Evolutionary conservation across 2,329 filamentous ascomycete species (phyloP), one percentile per base, ranked within the genome.

Genomic region (Colletotrichum tropicicola): DNA sequence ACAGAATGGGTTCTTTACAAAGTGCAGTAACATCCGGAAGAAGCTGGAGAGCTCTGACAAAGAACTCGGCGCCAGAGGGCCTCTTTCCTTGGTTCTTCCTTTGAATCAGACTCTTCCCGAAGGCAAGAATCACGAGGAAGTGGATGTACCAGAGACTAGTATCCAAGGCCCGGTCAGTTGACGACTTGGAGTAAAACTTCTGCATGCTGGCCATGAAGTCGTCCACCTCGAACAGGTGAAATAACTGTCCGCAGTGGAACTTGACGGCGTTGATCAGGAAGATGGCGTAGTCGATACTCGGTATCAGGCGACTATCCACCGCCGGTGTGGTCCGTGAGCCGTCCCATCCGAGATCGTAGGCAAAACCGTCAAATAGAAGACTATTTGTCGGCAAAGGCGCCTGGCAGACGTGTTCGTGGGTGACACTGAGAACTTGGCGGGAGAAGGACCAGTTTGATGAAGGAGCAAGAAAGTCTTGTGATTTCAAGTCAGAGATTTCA

Each of bases 371-470:
- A 49, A 85, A 87, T 0, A 84, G 71, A 1, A 86, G 71, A 2
- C 76, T 78, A 6, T 78, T 74, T 0, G 81, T 74, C 1, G 84
- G 80, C 0, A 82, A 71, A 2, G 80, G 79, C 3, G 75, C 73
- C 43, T 79, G 76, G 43, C 80, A 78, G n/a, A 84, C 74, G 54
- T 81, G 77, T 56, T 85, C 80, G 56, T 86, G 80, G 0, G 80
- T 79, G 47, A 86, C 76, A n/a, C 75, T 78, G 17, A 87, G 74
- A 2, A 86, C 78, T 15, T 82, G 79, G 13, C 84, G 75, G 28
- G 80, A 79, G 57, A 87, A 87, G 0, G 84, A 83, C 85, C 85
- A 87, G 48, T 85, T 87, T 2, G 85, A 87, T 0, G 84, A 86
- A 1, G 83, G 83, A 1, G 84, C 85, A 4, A 87, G 76, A 59